phyloP scores from a whole-genome alignment of 2,329 filamentous ascomycete genomes.

The Xylaria sp. region DNA sequence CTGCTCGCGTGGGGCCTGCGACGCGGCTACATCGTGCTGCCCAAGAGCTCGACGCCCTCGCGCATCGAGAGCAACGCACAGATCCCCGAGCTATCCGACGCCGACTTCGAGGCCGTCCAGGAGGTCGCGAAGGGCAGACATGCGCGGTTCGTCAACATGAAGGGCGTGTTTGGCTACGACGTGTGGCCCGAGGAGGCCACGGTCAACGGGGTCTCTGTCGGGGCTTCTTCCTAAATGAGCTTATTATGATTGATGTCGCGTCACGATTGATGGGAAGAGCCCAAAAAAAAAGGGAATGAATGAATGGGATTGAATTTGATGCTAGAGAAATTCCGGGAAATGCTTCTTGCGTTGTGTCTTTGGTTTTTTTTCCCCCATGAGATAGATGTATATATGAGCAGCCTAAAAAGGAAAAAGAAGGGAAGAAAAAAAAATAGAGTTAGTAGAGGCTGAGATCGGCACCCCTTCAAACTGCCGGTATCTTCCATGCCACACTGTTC shows the following conservation, averaged over 20 bases:
- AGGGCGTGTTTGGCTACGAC: conserved; percentile 80
- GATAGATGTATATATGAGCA: not conserved
- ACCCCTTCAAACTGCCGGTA: not conserved
- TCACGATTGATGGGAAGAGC: conserved; percentile 2
- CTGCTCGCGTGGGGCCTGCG: conserved; percentile 73
- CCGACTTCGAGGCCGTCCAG: conserved; percentile 71
- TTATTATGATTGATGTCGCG: conserved; percentile 11
- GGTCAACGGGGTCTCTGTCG: conserved; percentile 18
- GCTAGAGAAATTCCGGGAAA: not conserved
- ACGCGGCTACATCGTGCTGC: conserved; percentile 73
- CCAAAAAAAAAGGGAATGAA: not conserved
- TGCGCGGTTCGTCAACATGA: conserved; percentile 82
- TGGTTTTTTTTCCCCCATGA: conserved; percentile 1
- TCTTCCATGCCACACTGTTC: not conserved
- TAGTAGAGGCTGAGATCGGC: not conserved
- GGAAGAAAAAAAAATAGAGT: not conserved
- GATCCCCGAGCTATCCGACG: conserved; percentile 64
- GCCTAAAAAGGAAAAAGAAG: not conserved
- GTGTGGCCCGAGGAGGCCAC: conserved; percentile 70
- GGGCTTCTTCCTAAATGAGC: not conserved
- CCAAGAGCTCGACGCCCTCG: conserved; percentile 74
- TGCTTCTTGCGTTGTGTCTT: conserved; percentile 4
- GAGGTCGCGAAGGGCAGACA: conserved; percentile 72
- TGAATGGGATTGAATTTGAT: conserved; percentile 12
- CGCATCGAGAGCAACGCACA: conserved; percentile 73